Evolutionary conservation across 768 basidiomycete species (phyloP).

Genomic region (Russula vinacea): DNA sequence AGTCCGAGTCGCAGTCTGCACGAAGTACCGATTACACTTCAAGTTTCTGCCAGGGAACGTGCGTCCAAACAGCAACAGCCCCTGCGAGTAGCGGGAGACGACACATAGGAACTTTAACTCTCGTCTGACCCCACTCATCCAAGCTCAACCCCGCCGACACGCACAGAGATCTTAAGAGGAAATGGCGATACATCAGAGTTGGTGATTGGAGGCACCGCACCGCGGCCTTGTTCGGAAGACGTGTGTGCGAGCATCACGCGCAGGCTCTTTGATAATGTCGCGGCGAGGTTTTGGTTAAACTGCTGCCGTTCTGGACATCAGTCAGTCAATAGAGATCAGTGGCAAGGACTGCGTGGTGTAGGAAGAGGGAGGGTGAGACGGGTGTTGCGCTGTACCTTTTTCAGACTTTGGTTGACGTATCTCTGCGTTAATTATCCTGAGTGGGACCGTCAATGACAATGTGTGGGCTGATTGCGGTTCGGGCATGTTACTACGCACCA

Average conservation of each 20-base stretch:
- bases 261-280: conserved; percentile 62
- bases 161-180: conserved; percentile 67
- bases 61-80: neutral
- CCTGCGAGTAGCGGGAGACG: neutral
- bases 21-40: neutral
- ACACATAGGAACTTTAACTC: no score
- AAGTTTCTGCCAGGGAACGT: neutral
- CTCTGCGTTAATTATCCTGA: conserved; percentile 77
- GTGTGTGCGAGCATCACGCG: conserved; percentile 72
- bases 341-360: no score
- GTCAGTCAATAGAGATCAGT: no score
- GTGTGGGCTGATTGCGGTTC: neutral
- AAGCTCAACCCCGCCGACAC: conserved; percentile 63
- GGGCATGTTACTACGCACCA: conserved; percentile 51
- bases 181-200: conserved; percentile 72
- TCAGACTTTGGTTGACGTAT: conserved; percentile 68
- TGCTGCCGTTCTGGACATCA: conserved; percentile 42
- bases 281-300: conserved; percentile 56
- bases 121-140: conserved; percentile 33
- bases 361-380: no score
- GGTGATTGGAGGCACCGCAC: conserved; percentile 76
- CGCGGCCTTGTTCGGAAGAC: conserved; percentile 71
- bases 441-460: neutral
- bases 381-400: conserved; percentile 42
- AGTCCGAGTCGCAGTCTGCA: neutral